Base-by-base conservation (phyloP, 2,329 filamentous ascomycete genomes). In the Elsinoe perseae region DNA sequence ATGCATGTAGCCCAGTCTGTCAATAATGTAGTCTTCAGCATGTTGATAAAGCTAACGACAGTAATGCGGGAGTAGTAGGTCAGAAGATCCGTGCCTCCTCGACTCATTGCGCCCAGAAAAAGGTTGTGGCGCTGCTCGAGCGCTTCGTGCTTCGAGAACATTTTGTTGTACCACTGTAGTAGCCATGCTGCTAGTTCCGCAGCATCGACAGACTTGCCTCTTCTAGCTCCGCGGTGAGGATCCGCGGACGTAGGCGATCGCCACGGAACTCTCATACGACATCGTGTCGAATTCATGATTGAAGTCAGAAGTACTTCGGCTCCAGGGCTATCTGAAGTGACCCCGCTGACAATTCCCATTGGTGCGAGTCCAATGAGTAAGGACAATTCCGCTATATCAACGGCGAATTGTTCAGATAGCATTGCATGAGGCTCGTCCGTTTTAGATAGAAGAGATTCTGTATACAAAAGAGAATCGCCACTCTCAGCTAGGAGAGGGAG, bases 301-400 rank as follows among this genome's bases (percentile, higher is more conserved):
- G 36, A 8, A 1, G 34, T 25, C 23, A 21, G 18, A 30, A 50
- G 14, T 7, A 38, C 27, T 20, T 58, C 57, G 27, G 25, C n/a
- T 10, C 18, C 42, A 8, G 34, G 42, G 7, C 32, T 38, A 20
- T 58, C 52, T 16, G 42, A 42, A 12, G 34, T 58, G 2, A 27
- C 20, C 8, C 57, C 52, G 16, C 54, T 5, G n/a, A 56, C 2
- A 60, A 75, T 77, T 57, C 80, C 77, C 1, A 76, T 67, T 0
- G 78, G 75, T 1, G 65, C 69, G 30, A 83, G 60, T 0, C 79
- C 80, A 4, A 83, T 64, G 0, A 83, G 64, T 8, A 78, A 61
- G 2, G 75, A 75, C 2, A 80, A 62, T 0, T 74, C 75, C 0
- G 69, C 64, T 0, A 74, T 69, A 57, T 80, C 69, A 0, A 75